phyloP scores from a whole-genome alignment of 495 filamentous ascomycete genomes.

The Neurospora tetraspora region DNA sequence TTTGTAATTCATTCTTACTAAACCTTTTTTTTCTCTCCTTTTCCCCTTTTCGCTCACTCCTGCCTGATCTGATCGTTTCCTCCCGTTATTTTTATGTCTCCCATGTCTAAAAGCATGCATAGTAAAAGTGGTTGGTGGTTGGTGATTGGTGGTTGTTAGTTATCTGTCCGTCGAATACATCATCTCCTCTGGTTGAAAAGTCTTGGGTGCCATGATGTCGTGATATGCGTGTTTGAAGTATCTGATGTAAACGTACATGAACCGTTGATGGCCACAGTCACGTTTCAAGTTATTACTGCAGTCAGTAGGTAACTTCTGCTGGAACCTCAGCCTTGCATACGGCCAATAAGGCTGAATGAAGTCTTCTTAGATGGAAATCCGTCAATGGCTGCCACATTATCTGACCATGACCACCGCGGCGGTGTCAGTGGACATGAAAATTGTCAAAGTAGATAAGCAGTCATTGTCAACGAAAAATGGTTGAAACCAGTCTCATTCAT shows the following conservation, averaged over 20 bases:
- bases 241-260: background rate
- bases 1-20: constrained; percentile 1
- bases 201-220: background rate
- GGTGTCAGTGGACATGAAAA: too few relatives aligned
- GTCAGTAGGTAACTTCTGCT: background rate
- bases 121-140: background rate
- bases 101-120: background rate
- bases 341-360: background rate
- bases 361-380: background rate
- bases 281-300: background rate
- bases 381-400: background rate
- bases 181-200: background rate
- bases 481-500: too few relatives aligned
- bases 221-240: background rate
- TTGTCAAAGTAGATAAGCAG: too few relatives aligned
- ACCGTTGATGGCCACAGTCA: background rate
- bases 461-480: too few relatives aligned
- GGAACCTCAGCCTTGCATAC: background rate
- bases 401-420: too few relatives aligned
- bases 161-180: background rate
- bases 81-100: background rate
- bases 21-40: background rate
- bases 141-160: background rate
- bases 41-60: background rate
- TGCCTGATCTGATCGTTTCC: background rate